Conservation (phyloP, 352 stramenopile species). For the Aphanomyces astaci region DNA sequence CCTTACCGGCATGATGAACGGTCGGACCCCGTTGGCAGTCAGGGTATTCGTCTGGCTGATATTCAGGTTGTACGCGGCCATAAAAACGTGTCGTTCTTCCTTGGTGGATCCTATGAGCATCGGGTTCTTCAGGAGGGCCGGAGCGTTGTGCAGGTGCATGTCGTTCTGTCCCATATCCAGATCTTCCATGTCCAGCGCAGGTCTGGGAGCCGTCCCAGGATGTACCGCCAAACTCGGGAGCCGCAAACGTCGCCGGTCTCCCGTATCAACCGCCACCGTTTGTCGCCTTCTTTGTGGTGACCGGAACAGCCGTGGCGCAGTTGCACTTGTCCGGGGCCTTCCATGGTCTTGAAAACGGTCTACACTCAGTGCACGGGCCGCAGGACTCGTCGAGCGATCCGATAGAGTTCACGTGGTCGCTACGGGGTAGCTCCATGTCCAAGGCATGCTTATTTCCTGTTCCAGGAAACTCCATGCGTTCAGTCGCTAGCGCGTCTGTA, state of each 20-base stretch:
- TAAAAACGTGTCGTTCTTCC: neutral
- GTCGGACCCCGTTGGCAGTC: neutral
- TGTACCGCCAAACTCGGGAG: neutral
- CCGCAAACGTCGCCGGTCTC: neutral
- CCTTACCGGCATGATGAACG: conserved; percentile 1
- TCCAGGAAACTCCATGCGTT: too few species aligned
- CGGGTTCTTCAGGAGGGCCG: neutral
- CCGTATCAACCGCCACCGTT: neutral
- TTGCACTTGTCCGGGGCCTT: neutral
- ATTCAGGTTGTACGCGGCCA: conserved; percentile 1
- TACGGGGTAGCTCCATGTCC: neutral
- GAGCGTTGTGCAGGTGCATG: neutral
- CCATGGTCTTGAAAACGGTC: neutral
- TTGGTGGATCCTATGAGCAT: conserved; percentile 16
- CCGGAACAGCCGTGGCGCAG: neutral
- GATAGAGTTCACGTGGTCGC: neutral
- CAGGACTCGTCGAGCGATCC: neutral
- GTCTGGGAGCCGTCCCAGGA: neutral
- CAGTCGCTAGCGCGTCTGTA: too few species aligned
- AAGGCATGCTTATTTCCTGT: too few species aligned
- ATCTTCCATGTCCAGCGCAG: neutral
- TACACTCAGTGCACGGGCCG: neutral
- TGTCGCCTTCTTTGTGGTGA: neutral
- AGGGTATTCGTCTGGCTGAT: conserved; percentile 1
- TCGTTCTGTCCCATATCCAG: conserved; percentile 5